A percentile compares a stretch with the other conserved stretches of the same genome.
phyloP scores from a whole-genome alignment of 2,329 filamentous ascomycete genomes.

The Dothideomycetes sp. region DNA sequence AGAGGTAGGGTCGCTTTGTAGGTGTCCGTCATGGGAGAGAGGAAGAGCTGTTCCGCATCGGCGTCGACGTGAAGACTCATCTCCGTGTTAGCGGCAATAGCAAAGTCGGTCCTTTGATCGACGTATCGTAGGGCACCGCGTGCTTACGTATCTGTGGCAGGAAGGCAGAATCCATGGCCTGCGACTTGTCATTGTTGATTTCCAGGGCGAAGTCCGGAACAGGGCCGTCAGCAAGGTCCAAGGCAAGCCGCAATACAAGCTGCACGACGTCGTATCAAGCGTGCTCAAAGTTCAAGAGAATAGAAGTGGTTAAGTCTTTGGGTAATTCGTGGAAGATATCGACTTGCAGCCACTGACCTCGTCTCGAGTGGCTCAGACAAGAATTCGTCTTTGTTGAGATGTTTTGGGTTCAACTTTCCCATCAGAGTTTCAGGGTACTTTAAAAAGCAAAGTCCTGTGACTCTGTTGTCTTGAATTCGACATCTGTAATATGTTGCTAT shows the following conservation, averaged over 20 bases:
- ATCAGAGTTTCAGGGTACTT: no score
- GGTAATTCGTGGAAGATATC: no score
- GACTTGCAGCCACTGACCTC: no score
- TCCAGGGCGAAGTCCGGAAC: not conserved
- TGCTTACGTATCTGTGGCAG: not conserved
- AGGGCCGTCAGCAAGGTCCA: not conserved
- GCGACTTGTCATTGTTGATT: not conserved
- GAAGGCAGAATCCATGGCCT: not conserved
- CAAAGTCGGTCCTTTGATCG: not conserved
- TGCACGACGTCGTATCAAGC: not conserved
- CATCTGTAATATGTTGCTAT: no score
- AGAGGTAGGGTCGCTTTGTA: not conserved
- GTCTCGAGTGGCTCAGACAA: no score
- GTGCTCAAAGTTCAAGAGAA: no score
- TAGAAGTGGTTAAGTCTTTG: no score
- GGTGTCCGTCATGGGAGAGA: not conserved
- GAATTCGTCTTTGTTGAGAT: no score
- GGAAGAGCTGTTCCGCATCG: not conserved
- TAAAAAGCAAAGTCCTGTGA: no score
- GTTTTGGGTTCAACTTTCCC: no score
- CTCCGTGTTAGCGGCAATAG: not conserved
- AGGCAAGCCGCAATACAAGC: not conserved
- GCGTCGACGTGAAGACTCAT: not conserved
- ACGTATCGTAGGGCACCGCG: not conserved
- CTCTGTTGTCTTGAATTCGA: no score